A percentile compares a stretch with the other conserved stretches of the same genome.
These are phyloP conservation scores for Mycena latifolia DNA, from an alignment of 768 basidiomycete genomes.

Conservation along the genomic window DNA sequence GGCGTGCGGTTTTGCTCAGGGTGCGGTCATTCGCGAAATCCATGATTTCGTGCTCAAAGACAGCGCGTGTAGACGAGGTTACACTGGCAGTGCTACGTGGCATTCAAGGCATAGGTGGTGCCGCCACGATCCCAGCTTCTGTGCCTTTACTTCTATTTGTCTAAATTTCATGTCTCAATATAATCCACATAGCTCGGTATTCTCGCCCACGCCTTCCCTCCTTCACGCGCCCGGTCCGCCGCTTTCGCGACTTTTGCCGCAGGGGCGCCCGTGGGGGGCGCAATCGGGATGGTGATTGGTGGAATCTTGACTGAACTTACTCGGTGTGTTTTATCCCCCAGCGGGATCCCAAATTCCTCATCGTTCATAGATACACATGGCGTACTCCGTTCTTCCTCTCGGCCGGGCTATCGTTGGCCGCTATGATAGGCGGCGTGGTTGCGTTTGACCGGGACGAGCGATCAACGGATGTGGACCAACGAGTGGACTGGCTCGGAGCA, in stretches of 20 bases:
- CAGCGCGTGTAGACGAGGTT: conserved; percentile 41
- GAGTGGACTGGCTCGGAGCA: conserved; percentile 84
- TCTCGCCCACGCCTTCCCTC: conserved; percentile 73
- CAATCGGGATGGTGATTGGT: conserved; percentile 68
- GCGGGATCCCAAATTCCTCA: too few relatives aligned
- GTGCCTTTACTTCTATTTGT: conserved; percentile 48
- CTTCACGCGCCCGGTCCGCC: conserved; percentile 61
- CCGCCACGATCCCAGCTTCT: conserved; percentile 69
- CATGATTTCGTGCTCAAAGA: not conserved
- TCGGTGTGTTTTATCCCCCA: conserved; percentile 14
- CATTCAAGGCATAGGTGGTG: conserved; percentile 71
- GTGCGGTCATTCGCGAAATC: conserved; percentile 12
- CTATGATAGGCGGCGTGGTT: not conserved
- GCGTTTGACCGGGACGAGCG: conserved; percentile 58
- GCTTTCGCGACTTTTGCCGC: conserved; percentile 80
- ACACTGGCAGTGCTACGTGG: conserved; percentile 71
- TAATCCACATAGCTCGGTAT: conserved; percentile 65
- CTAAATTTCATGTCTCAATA: not conserved
- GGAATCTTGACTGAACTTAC: conserved; percentile 63
- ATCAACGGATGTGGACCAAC: conserved; percentile 44
- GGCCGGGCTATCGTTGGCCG: conserved; percentile 53
- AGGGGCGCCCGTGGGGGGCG: conserved; percentile 76
- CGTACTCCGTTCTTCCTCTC: conserved; percentile 59
- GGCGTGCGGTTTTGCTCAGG: conserved; percentile 63
- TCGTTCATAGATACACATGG: conserved; percentile 54